A percentile compares a stretch with the other conserved stretches of the same genome.
These are phyloP conservation scores for Backusella westeae DNA, from an alignment of 192 early-diverging fungal genomes.

Conservation along the genomic window DNA sequence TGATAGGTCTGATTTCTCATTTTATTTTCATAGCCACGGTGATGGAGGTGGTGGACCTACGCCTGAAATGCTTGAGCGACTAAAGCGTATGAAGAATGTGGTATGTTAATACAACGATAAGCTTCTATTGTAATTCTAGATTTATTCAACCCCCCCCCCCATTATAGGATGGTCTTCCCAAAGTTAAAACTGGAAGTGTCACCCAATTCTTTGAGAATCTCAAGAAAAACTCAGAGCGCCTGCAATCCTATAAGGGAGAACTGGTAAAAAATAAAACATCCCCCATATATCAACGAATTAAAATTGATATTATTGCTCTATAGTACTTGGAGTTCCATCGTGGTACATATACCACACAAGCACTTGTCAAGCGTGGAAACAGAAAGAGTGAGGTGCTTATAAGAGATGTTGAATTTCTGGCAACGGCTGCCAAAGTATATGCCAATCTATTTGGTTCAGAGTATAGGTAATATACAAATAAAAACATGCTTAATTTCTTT, in stretches of 20 bases:
- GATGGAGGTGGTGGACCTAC: slow-evolving; percentile 96
- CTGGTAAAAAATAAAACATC: slow-evolving; percentile 48
- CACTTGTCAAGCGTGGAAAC: slow-evolving; percentile 81
- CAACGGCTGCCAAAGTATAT: slow-evolving; percentile 42
- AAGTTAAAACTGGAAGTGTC: slow-evolving; percentile 72
- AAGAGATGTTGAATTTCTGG: slow-evolving; percentile 81
- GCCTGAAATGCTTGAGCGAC: slow-evolving; percentile 79
- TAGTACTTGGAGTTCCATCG: slow-evolving; percentile 98
- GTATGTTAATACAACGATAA: slow-evolving; percentile 12
- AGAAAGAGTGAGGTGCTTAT: slow-evolving; percentile 83
- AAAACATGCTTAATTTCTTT: neutral
- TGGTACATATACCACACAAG: slow-evolving; percentile 97
- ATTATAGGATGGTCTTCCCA: slow-evolving; percentile 66
- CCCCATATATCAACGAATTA: neutral
- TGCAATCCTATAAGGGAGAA: slow-evolving; percentile 94
- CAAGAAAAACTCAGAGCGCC: slow-evolving; percentile 61
- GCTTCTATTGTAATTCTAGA: slow-evolving; percentile 14
- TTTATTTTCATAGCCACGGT: slow-evolving; percentile 51
- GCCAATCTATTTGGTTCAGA: neutral
- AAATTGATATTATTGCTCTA: neutral
- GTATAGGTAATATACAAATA: neutral
- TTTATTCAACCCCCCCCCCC: neutral
- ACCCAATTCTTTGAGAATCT: slow-evolving; percentile 82
- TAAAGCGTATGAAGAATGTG: slow-evolving; percentile 70
- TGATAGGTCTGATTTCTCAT: neutral